Base-by-base conservation (phyloP, 1,284 basidiomycete species). In the Golubevia pallescens region DNA sequence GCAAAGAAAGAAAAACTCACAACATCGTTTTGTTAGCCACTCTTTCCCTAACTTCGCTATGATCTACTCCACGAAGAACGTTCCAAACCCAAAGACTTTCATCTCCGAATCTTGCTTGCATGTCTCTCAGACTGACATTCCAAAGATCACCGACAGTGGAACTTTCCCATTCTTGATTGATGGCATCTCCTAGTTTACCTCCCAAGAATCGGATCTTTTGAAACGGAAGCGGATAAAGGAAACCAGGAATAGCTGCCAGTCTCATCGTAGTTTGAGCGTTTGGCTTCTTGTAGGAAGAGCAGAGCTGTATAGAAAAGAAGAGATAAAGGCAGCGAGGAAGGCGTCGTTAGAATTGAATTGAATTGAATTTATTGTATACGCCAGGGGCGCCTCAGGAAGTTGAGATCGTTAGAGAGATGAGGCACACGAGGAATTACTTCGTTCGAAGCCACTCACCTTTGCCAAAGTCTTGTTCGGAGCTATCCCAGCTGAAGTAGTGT, bases 171-270 rank as follows among this genome's bases (percentile, higher is more conserved):
- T 94, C 92, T 66, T 91, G 90, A 0, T 93, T 93, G 34, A 99
- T 88, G 0, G 93, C 92, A 58, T 90, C 89, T 1, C 97, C 96
- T 0, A 99, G 90, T 86, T 99, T 99, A 3, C 97, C 96, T 0
- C 96, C 96, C 0, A 99, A 88, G 75, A 94, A 94, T 4, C 97
- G 90, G 79, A 99, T 97, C 93, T 96, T 96, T 76, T 94, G 93
- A 78, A 97, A 96, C 20, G 90, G 88, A 86, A 96, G 88, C 6
- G 93, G 92, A 24, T 87, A 88, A 52, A 97, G 88, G 82, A 95
- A 97, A 54, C 89, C 89, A 0, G 93, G 91, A 57, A 94, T 93
- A 0, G 93, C 93, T n/a, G 88, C 86, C 6, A 21, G 20, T 7
- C 54, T 5, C 54, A 56, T 21, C 6, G 24, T 28, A 6, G 54